Percentiles rank a stretch among this genome's conserved stretches.
Conservation (phyloP, 805 yeast genomes). For the Cyberlindnera saturnus region DNA sequence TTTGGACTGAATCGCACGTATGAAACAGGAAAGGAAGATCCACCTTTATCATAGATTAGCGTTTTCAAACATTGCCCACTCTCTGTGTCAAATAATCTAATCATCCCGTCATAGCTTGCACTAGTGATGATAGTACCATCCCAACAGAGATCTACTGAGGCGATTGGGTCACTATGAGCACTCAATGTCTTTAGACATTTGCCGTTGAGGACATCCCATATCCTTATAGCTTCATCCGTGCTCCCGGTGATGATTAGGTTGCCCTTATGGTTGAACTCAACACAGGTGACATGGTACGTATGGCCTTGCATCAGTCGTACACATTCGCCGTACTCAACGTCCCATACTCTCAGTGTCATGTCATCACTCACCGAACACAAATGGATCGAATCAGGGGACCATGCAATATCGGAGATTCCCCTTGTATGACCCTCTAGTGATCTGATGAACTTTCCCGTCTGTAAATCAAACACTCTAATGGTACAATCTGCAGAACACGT, state of each 20-base stretch:
- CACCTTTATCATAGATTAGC: slow-evolving; percentile 70
- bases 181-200: slow-evolving; percentile 70
- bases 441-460: slow-evolving; percentile 28
- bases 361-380: slow-evolving; percentile 88
- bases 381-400: slow-evolving; percentile 68
- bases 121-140: slow-evolving; percentile 81
- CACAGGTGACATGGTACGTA: slow-evolving; percentile 75
- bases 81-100: slow-evolving; percentile 79
- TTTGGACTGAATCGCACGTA: slow-evolving; percentile 72
- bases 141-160: slow-evolving; percentile 63
- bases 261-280: slow-evolving; percentile 67
- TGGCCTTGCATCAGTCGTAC: slow-evolving; percentile 53
- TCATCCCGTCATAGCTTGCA: slow-evolving; percentile 87
- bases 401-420: slow-evolving; percentile 71
- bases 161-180: slow-evolving; percentile 90
- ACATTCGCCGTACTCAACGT: slow-evolving; percentile 43
- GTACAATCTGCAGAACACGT: slow-evolving; percentile 52
- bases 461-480: slow-evolving; percentile 51
- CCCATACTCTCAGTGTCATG: slow-evolving; percentile 70
- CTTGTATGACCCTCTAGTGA: slow-evolving; percentile 50
- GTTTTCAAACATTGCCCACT: slow-evolving; percentile 93
- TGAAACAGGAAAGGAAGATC: slow-evolving; percentile 73
- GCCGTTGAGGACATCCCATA: slow-evolving; percentile 82
- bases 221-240: slow-evolving; percentile 82
- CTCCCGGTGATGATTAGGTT: slow-evolving; percentile 76